A percentile compares a stretch with the other conserved stretches of the same genome.
These are phyloP conservation scores for Dioscorea dumetorum DNA, from an alignment of 106 monocot genomes.

Conservation along the genomic window DNA sequence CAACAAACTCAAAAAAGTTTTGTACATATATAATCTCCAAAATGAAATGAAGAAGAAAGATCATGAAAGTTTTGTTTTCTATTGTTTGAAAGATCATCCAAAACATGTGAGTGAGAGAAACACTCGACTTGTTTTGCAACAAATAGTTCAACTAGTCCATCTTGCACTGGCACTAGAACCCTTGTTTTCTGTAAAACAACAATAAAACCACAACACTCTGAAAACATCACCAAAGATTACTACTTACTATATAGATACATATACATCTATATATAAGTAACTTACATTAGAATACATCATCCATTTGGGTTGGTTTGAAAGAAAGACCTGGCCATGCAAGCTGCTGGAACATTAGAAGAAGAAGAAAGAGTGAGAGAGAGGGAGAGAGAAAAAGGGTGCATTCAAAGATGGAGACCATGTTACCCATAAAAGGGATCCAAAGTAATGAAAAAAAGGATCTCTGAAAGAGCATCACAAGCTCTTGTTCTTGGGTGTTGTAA, in stretches of 20 bases:
- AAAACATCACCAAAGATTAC: neutral
- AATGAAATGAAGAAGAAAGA: constrained; percentile 1
- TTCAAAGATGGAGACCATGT: too few relatives aligned
- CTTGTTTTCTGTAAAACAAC: constrained; percentile 29
- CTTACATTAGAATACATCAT: constrained; percentile 5
- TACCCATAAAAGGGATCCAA: constrained; percentile 21
- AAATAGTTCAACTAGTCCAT: constrained; percentile 57
- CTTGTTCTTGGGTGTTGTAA: constrained; percentile 33
- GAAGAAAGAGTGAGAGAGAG: too few relatives aligned
- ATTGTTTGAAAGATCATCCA: constrained; percentile 12
- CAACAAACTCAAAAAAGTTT: neutral
- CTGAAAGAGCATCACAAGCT: constrained; percentile 40
- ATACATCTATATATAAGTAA: neutral
- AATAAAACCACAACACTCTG: neutral
- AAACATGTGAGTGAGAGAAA: constrained; percentile 13
- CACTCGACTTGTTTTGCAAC: constrained; percentile 43
- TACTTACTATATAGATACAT: neutral
- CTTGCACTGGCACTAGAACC: constrained; percentile 48
- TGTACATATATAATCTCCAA: neutral
- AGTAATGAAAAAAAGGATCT: constrained; percentile 38
- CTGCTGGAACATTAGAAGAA: constrained; percentile 8
- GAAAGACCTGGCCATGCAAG: constrained; percentile 53
- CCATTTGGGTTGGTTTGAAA: constrained; percentile 69
- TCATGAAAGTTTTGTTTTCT: constrained; percentile 18
- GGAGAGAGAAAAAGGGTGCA: too few relatives aligned